phyloP scores from a whole-genome alignment of 1,284 basidiomycete species.

The Testicularia cyperi region DNA sequence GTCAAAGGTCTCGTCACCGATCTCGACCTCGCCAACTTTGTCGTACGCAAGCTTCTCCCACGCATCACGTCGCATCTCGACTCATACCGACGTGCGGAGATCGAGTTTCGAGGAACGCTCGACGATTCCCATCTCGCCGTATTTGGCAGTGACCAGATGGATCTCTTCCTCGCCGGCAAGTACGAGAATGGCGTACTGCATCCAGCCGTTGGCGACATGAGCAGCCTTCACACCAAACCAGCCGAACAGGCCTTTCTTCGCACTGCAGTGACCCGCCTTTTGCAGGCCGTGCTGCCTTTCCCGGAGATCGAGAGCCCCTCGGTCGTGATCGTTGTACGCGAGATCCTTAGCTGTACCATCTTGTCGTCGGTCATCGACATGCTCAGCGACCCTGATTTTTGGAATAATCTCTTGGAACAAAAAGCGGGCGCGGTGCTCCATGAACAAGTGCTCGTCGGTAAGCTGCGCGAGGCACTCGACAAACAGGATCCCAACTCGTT shows the following conservation, averaged over 20 bases:
- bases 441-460: conserved; percentile 71
- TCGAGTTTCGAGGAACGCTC: conserved; percentile 69
- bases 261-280: conserved; percentile 69
- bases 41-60: conserved; percentile 81
- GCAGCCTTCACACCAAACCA: conserved; percentile 81
- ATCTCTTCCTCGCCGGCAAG: conserved; percentile 71
- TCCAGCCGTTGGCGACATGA: conserved; percentile 73
- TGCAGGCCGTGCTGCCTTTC: conserved; percentile 74
- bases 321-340: conserved; percentile 73
- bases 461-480: conserved; percentile 64
- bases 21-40: conserved; percentile 74
- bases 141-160: conserved; percentile 57
- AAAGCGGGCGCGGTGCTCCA: conserved; percentile 83
- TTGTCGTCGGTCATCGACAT: conserved; percentile 86
- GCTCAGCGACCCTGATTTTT: conserved; percentile 90
- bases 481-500: conserved; percentile 40
- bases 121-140: conserved; percentile 13
- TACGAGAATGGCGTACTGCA: conserved; percentile 66
- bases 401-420: conserved; percentile 89
- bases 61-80: conserved; percentile 84
- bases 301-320: conserved; percentile 73
- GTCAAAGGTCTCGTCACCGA: conserved; percentile 66
- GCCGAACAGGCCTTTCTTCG: conserved; percentile 83
- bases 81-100: conserved; percentile 86
- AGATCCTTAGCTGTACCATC: conserved; percentile 79